Evolutionary conservation across 257 asterid genomes (phyloP), one percentile per base, ranked within the genome.

Genomic region (Solanum ahanhuiri): DNA sequence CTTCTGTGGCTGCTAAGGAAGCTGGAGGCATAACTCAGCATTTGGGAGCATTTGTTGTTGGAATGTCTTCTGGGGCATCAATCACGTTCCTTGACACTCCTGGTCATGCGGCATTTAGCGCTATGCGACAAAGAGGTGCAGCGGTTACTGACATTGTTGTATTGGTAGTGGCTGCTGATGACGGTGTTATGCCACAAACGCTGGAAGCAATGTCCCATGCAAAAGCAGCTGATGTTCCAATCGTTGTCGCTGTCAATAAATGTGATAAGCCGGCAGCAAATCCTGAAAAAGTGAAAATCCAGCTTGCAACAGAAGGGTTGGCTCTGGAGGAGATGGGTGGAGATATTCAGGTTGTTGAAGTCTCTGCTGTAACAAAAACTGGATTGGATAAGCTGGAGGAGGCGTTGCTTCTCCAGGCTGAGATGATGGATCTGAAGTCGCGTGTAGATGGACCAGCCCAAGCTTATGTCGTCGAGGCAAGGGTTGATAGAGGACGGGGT

Each of bases 21-120:
- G 99, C 99, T 37, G 99, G 99, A 35, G 99, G 99, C 88, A 96
- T 96, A 89, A 96, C 98, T 22, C 99, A 96, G 87, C 99, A 96
- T 85, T 88, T 96, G 31, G 99, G 99, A 81, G 98, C 99, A 9
- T 96, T 96, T 90, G 97, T 96, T 63, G 98, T 96, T 71, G 93
- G 95, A 89, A 95, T 96, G 99, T 96, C 95, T 84, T 95, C 98
- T 12, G 99, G 99, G 69, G 93, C 94, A 18, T 87, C 92, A 69
- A 96, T 96, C 87, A 96, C 99, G 7, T 96, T 96, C 90, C 98
- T 96, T 4, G 99, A 96, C 90, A 96, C 99, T 81, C 99, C 99
- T 23, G 99, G 99, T 86, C 99, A 96, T 82, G 98, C 99, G 23
- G 98, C 99, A 87, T 96, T 96, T 85, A 95, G 98, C 72, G 98